Evolutionary conservation across 805 yeast genomes (phyloP).

Genomic region (Candida boidinii): DNA sequence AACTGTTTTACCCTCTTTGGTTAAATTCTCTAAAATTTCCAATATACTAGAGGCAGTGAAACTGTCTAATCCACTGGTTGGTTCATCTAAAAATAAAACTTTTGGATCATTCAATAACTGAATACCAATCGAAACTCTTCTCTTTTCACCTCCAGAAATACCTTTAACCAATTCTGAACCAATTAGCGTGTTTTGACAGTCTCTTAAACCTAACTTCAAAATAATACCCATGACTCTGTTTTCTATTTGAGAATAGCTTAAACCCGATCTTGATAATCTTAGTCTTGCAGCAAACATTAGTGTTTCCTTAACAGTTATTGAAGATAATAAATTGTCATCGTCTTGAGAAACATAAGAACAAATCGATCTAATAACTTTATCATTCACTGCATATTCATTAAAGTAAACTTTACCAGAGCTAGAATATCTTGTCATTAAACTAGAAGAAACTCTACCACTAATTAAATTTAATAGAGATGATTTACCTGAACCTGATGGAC

Average conservation of each 20-base stretch:
- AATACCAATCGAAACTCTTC: conserved; percentile 76
- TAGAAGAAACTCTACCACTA: conserved; percentile 45
- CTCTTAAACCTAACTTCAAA: conserved; percentile 56
- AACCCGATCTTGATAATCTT: conserved; percentile 40
- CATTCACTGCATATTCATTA: conserved; percentile 19
- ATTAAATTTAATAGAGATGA: conserved; percentile 56
- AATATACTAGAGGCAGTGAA: conserved; percentile 67
- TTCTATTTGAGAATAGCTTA: conserved; percentile 31
- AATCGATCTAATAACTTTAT: conserved; percentile 26
- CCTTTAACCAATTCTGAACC: conserved; percentile 57
- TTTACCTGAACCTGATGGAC: conserved; percentile 78
- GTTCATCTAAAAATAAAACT: conserved; percentile 72
- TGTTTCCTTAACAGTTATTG: conserved; percentile 73
- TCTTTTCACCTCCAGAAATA: conserved; percentile 72
- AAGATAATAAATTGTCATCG: conserved; percentile 64
- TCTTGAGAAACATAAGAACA: conserved; percentile 78
- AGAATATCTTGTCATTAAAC: conserved; percentile 17
- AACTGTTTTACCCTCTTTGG: conserved; percentile 57
- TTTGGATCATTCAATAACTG: conserved; percentile 69
- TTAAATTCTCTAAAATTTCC: conserved; percentile 46
- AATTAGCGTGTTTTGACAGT: conserved; percentile 68
- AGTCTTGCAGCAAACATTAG: conserved; percentile 62
- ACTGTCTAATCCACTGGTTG: conserved; percentile 83
- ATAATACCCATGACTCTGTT: conserved; percentile 48
- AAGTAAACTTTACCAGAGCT: conserved; percentile 32